Percentiles rank a stretch among this genome's conserved stretches.
Evolutionary conservation across 805 yeast genomes (phyloP).

Genomic region (Saccharomycopsis sp.): DNA sequence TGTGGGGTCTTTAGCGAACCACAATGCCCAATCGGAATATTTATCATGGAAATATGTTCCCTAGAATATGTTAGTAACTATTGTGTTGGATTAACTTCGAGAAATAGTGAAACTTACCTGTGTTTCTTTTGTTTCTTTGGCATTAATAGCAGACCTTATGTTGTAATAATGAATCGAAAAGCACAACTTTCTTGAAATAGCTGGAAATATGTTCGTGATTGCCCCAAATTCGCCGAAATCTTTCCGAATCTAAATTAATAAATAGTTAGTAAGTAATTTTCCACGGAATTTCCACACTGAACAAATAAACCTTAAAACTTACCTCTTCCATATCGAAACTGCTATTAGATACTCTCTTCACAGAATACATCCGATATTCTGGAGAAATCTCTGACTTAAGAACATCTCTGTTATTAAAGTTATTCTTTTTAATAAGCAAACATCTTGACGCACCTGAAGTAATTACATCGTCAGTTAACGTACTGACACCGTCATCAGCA

Average conservation of each 20-base stretch:
- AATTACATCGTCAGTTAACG: not conserved
- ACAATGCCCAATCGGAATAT: constrained; percentile 54
- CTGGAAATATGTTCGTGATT: constrained; percentile 55
- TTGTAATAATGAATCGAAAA: constrained; percentile 55
- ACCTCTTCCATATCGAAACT: constrained; percentile 29
- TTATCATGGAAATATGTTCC: constrained; percentile 34
- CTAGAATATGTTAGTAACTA: constrained; percentile 20
- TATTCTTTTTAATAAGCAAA: constrained; percentile 38
- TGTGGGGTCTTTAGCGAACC: constrained; percentile 63
- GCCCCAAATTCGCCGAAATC: constrained; percentile 56
- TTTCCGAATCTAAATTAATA: constrained; percentile 34
- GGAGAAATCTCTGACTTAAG: constrained; percentile 19
- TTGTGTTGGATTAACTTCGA: not conserved
- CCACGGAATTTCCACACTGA: not conserved
- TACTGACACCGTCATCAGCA: not conserved
- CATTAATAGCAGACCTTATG: constrained; percentile 51
- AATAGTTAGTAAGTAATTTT: not conserved
- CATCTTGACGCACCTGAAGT: constrained; percentile 44
- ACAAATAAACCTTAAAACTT: not conserved
- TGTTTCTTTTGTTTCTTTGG: constrained; percentile 35
- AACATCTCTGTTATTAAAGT: constrained; percentile 17
- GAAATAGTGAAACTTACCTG: constrained; percentile 3
- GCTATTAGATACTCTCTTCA: constrained; percentile 37
- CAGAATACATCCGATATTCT: constrained; percentile 31
- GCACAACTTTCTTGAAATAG: constrained; percentile 59